Evolutionary conservation across 1,139 yeast genomes (phyloP).

Genomic region (Blastobotrys illinoisensis): DNA sequence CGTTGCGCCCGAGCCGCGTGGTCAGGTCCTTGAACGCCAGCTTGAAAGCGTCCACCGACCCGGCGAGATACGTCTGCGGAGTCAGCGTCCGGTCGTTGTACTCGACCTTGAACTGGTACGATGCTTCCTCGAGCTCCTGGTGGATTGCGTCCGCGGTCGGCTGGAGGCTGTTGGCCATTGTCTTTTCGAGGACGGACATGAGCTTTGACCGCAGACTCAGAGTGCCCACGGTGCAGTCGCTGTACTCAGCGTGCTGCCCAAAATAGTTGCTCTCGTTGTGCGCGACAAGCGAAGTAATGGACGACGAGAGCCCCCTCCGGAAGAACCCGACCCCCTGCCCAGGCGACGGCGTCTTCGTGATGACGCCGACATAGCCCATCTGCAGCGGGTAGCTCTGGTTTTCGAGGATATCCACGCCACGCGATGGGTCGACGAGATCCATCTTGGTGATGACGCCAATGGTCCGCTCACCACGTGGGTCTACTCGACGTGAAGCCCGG

Average conservation of each 20-base stretch:
- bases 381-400: conserved; percentile 82
- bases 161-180: conserved; percentile 83
- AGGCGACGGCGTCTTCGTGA: conserved; percentile 63
- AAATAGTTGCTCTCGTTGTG: conserved; percentile 41
- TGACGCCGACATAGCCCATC: conserved; percentile 98
- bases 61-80: conserved; percentile 89
- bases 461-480: conserved; percentile 91
- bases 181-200: conserved; percentile 78
- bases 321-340: conserved; percentile 30
- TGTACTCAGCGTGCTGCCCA: conserved; percentile 50
- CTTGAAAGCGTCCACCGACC: conserved; percentile 82
- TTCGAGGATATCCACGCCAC: conserved; percentile 62
- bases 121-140: conserved; percentile 87
- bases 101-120: conserved; percentile 91
- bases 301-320: conserved; percentile 23
- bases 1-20: conserved; percentile 74
- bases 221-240: conserved; percentile 69
- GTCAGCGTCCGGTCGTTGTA: conserved; percentile 91
- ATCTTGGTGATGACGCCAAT: conserved; percentile 93
- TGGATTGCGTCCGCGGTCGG: conserved; percentile 86
- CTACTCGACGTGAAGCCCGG: conserved; percentile 86
- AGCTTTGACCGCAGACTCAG: conserved; percentile 69
- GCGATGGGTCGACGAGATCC: conserved; percentile 76
- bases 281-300: conserved; percentile 33
- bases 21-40: conserved; percentile 83